Evolutionary conservation across 2,329 filamentous ascomycete species (phyloP).

Genomic region (Microthyrium microscopicum): DNA sequence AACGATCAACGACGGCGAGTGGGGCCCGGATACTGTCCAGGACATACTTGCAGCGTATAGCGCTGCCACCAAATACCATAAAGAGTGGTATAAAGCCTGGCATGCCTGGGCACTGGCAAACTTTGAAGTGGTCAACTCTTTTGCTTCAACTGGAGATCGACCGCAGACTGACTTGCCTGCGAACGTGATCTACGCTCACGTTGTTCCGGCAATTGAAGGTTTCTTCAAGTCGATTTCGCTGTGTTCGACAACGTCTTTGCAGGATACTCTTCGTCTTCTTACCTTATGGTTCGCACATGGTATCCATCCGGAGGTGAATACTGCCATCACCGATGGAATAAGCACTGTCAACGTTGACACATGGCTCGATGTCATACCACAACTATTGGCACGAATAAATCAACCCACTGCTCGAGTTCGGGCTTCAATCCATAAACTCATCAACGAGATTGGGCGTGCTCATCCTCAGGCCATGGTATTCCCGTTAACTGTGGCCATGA

Average conservation of each 20-base stretch:
- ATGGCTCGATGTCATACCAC: constrained; percentile 95
- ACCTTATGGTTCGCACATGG: constrained; percentile 96
- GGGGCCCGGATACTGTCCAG: constrained; percentile 70
- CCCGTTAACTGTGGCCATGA: constrained; percentile 93
- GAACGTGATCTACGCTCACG: constrained; percentile 62
- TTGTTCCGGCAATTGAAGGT: constrained; percentile 83
- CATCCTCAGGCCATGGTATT: constrained; percentile 96
- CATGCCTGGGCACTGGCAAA: constrained; percentile 97
- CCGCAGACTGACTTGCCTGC: constrained; percentile 42
- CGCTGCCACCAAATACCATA: constrained; percentile 84
- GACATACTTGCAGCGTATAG: constrained; percentile 86
- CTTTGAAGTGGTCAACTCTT: constrained; percentile 87
- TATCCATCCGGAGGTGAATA: constrained; percentile 71
- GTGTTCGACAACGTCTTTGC: constrained; percentile 78
- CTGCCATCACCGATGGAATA: constrained; percentile 78
- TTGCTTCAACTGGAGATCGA: constrained; percentile 50
- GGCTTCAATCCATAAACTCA: constrained; percentile 75
- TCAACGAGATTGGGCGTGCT: constrained; percentile 81
- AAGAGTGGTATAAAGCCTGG: constrained; percentile 97
- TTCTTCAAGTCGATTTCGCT: constrained; percentile 97
- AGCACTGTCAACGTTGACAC: constrained; percentile 88
- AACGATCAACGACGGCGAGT: constrained; percentile 67
- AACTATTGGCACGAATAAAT: constrained; percentile 93
- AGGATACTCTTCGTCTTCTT: constrained; percentile 82
- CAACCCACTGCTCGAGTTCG: constrained; percentile 83